These are phyloP conservation scores for Carex parvula DNA, from an alignment of 176 grass and related monocot genomes.

Conservation along the genomic window DNA sequence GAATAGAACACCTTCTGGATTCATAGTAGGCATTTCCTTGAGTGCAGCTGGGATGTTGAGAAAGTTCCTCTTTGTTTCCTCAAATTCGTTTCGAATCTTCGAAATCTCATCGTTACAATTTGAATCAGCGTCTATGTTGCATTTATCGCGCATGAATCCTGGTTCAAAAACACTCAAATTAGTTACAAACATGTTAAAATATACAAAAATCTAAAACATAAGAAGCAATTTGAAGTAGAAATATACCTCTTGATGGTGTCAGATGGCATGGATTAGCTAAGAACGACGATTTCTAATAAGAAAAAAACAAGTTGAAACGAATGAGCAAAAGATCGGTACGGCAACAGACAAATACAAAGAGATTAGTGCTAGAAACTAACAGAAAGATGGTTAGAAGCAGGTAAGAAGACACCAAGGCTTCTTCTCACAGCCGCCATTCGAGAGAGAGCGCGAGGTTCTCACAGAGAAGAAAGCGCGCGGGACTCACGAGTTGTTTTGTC, in stretches of 20 bases:
- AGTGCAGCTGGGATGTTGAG: slow-evolving; percentile 70
- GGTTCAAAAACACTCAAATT: slow-evolving; percentile 12
- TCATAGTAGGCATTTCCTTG: slow-evolving; percentile 89
- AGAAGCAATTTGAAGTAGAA: not conserved
- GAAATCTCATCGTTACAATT: slow-evolving; percentile 61
- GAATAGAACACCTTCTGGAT: slow-evolving; percentile 46
- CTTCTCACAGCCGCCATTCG: slow-evolving; percentile 33
- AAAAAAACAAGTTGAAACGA: not conserved
- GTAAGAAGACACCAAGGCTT: slow-evolving; percentile 13
- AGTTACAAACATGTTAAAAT: not conserved
- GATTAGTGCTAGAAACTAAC: not conserved
- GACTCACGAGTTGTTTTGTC: slow-evolving; percentile 1
- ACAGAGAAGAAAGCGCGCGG: not conserved
- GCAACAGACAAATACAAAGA: not conserved
- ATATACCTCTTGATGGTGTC: slow-evolving; percentile 27
- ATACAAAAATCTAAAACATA: not conserved
- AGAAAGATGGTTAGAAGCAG: slow-evolving; percentile 13
- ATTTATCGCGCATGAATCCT: slow-evolving; percentile 13
- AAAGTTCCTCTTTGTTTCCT: slow-evolving; percentile 80
- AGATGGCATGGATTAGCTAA: slow-evolving; percentile 4
- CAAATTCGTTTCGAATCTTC: slow-evolving; percentile 74
- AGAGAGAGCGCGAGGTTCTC: not conserved
- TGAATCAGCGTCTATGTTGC: not conserved
- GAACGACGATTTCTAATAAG: slow-evolving; percentile 25
- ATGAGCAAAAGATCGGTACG: not conserved